Base-by-base conservation (phyloP, 352 stramenopile species). In the Blastocystis sp. region DNA sequence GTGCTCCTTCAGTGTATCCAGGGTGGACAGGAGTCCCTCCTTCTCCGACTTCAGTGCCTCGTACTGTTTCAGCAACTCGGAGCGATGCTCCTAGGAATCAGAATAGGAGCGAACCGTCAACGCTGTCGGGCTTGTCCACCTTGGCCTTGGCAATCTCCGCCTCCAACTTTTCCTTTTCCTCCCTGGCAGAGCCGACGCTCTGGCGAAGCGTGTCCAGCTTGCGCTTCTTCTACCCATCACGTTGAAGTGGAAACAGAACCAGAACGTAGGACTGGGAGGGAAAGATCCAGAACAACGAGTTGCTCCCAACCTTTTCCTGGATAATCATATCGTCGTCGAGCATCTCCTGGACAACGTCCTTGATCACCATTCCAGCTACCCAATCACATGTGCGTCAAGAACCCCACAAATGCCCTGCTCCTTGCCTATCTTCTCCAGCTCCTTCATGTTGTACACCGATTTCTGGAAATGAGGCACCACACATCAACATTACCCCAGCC, bases 301-400 rank as follows among this genome's bases (percentile, higher is more conserved):
- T 34, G 9, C 43, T 78, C 34, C 76, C 76, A 59, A 86, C 76
- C 76, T 86, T 86, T 48, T 86, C 76, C 28, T 70, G 62, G 38
- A 86, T 86, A 23, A 86, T 76, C 62, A 86, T 76, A 76, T 86
- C 76, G 19, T 86, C 76, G 70, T 86, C 76, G 17, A 86, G 38
- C 60, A 70, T 76, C 14, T 76, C 76, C 48, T 86, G 76, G 62
- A 86, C 40, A 5, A 86, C 76, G 70, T 86, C 76, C 40, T 86
- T 86, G 4, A 86, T 53, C 11, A 86, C 70, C 76, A 86, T 86
- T 17, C 43, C 56, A 48, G 76, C 76, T 86, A 86, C 21, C 3
- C 10, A 80, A 71, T 17, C 11, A n/a, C 53, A 76, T 14, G 21
- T 38, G 38, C 21, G 17, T 76, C 17, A 9, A 64, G 40, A 81